phyloP scores from a whole-genome alignment of 2,329 filamentous ascomycete species.

The Trichoderma sp. region DNA sequence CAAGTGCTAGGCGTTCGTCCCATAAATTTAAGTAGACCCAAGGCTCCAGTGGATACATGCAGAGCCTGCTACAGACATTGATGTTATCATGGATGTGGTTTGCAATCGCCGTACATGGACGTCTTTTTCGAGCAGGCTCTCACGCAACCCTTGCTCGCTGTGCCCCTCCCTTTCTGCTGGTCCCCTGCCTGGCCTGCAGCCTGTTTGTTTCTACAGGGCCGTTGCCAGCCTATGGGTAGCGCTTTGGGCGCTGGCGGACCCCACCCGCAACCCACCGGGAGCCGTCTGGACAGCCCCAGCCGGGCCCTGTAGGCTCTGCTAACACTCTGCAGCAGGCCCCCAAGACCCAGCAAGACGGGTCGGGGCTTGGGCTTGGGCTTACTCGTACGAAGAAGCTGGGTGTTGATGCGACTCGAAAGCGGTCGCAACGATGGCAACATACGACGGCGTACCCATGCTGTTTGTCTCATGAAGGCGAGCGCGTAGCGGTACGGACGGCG shows the following conservation, averaged over 20 bases:
- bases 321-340: neutral
- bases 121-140: neutral
- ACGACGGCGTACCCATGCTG: neutral
- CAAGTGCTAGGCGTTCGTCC: neutral
- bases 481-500: neutral
- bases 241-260: slow-evolving; percentile 10
- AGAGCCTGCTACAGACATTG: neutral
- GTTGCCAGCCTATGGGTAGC: slow-evolving; percentile 15
- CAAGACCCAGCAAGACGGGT: neutral
- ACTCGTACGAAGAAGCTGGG: neutral
- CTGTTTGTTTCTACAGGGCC: slow-evolving; percentile 11
- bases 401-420: neutral
- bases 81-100: neutral
- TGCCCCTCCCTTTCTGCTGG: neutral
- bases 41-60: neutral
- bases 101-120: too few relatives aligned
- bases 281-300: neutral
- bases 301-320: neutral
- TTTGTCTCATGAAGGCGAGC: neutral
- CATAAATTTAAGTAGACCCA: neutral
- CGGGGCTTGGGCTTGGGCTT: neutral
- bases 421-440: neutral
- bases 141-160: neutral
- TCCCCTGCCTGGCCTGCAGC: neutral
- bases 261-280: slow-evolving; percentile 13